phyloP scores from a whole-genome alignment of 352 stramenopile species.

The Pythium dissimile region DNA sequence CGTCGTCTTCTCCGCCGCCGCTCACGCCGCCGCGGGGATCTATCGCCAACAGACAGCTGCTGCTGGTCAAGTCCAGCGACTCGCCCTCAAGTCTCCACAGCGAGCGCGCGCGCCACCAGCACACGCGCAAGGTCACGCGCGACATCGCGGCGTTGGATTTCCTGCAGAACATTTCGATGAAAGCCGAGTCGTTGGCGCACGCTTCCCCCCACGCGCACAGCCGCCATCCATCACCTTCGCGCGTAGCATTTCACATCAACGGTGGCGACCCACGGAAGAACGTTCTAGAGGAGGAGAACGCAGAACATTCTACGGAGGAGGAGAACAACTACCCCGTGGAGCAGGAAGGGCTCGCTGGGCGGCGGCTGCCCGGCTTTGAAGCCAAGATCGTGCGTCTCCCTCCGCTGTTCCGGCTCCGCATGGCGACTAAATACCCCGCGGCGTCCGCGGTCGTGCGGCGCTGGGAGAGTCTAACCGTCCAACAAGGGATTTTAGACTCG shows the following conservation, averaged over 20 bases:
- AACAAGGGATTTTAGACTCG: constrained; percentile 66
- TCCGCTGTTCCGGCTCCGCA: constrained; percentile 65
- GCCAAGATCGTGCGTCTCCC: constrained; percentile 65
- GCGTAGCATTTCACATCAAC: constrained; percentile 11
- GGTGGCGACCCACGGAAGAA: background rate
- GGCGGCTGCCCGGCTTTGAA: constrained; percentile 62
- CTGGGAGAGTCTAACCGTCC: constrained; percentile 61
- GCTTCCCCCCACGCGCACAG: too few species aligned
- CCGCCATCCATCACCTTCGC: constrained; percentile 2
- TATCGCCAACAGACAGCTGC: constrained; percentile 14
- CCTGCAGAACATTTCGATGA: constrained; percentile 86
- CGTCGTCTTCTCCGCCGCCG: constrained; percentile 2
- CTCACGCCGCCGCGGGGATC: constrained; percentile 2
- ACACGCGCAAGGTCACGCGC: constrained; percentile 76
- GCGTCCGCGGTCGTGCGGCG: constrained; percentile 73
- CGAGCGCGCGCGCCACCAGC: constrained; percentile 44
- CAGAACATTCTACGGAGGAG: too few species aligned
- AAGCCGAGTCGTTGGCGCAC: constrained; percentile 53
- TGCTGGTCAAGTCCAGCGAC: constrained; percentile 45
- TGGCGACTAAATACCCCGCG: constrained; percentile 75
- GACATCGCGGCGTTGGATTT: constrained; percentile 88
- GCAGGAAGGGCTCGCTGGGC: constrained; percentile 51
- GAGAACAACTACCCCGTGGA: constrained; percentile 3
- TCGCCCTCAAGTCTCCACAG: constrained; percentile 48
- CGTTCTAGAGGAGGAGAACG: too few species aligned